Conservation (phyloP, 345 rosid species). For the Gynandropsis gynandra region DNA sequence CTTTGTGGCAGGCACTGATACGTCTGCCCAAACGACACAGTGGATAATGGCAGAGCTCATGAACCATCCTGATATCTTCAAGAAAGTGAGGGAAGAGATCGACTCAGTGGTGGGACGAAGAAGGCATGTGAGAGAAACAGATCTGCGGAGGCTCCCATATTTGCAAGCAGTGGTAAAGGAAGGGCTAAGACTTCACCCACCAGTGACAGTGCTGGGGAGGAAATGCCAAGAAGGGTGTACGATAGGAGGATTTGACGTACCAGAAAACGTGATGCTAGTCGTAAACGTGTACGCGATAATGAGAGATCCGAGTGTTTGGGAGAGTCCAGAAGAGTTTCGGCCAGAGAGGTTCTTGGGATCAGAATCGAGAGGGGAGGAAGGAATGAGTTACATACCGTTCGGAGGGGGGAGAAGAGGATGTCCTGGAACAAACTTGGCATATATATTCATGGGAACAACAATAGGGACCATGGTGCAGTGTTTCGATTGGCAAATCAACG, state of each 20-base stretch:
- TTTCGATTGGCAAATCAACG: conserved; percentile 8
- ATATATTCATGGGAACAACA: background rate
- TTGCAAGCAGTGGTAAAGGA: conserved; percentile 8
- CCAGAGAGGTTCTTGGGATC: conserved; percentile 12
- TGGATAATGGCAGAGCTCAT: conserved; percentile 20
- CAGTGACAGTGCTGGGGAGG: background rate
- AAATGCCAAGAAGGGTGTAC: background rate
- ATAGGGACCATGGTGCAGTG: conserved; percentile 6
- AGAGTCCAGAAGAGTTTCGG: conserved; percentile 7
- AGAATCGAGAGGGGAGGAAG: background rate
- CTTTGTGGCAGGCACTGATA: conserved; percentile 10
- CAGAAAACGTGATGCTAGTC: conserved; percentile 1
- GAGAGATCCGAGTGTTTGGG: conserved; percentile 20
- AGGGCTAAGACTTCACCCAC: conserved; percentile 9
- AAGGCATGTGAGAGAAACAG: conserved; percentile 12
- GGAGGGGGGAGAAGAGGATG: conserved; percentile 17
- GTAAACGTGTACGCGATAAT: conserved; percentile 14
- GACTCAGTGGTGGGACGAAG: conserved; percentile 10
- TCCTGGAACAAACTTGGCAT: conserved; percentile 12
- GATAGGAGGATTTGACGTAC: conserved; percentile 17
- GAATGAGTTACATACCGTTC: conserved; percentile 6
- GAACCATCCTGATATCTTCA: conserved; percentile 14
- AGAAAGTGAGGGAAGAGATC: conserved; percentile 12
- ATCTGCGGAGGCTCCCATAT: conserved; percentile 1
- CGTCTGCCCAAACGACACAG: conserved; percentile 5